A percentile compares a stretch with the other conserved stretches of the same genome.
Evolutionary conservation across 2,329 filamentous ascomycete species (phyloP).

Genomic region (Aspergillus versicolor): DNA sequence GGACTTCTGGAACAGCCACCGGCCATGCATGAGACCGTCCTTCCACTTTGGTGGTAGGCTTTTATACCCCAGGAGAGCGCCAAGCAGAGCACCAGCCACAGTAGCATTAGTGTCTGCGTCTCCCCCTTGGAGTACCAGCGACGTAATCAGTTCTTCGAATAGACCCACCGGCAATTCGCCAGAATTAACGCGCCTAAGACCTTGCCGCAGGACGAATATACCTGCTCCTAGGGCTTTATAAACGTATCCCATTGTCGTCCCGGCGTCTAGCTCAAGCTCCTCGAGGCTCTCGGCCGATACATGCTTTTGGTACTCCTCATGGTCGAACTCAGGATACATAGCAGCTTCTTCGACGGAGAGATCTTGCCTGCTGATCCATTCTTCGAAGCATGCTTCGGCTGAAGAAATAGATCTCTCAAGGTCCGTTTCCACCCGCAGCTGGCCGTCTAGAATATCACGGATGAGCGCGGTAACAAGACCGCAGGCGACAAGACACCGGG

Average conservation of each 20-base stretch:
- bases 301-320: background rate
- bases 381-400: background rate
- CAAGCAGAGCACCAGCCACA: background rate
- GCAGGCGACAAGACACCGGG: background rate
- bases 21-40: background rate
- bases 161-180: background rate
- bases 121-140: background rate
- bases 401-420: background rate
- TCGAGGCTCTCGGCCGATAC: background rate
- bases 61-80: background rate
- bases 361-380: background rate
- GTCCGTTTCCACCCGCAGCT: background rate
- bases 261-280: background rate
- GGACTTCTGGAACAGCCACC: background rate
- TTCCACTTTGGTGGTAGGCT: background rate
- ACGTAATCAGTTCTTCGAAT: background rate
- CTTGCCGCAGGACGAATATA: background rate
- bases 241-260: background rate
- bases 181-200: background rate
- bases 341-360: background rate
- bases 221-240: background rate
- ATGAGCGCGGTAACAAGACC: background rate
- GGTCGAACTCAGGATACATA: background rate
- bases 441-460: background rate
- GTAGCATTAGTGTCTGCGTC: background rate